phyloP scores from a whole-genome alignment of 306 rosid species.

The Trifolium subterraneum region DNA sequence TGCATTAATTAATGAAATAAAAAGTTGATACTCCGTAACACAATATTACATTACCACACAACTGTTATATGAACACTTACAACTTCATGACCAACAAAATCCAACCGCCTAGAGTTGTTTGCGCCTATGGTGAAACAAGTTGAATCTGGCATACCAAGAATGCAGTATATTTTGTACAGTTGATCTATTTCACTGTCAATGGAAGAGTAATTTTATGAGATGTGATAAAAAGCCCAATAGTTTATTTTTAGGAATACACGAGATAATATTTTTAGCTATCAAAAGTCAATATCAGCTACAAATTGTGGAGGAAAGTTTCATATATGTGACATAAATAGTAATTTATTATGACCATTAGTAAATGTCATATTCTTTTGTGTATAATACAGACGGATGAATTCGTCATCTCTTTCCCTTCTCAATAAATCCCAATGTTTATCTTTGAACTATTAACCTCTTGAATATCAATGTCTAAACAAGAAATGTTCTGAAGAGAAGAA shows the following conservation, averaged over 20 bases:
- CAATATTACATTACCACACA: constrained; percentile 24
- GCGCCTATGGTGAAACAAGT: constrained; percentile 61
- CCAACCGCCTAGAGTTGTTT: constrained; percentile 58
- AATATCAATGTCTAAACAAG: too few species aligned
- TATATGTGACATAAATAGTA: neutral
- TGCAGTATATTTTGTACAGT: constrained; percentile 71
- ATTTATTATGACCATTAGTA: too few species aligned
- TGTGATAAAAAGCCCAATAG: constrained; percentile 26
- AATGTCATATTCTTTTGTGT: too few species aligned
- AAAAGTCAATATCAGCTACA: neutral
- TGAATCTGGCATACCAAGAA: constrained; percentile 78
- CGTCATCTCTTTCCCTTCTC: too few species aligned
- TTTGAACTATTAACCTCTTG: too few species aligned
- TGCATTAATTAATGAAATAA: constrained; percentile 18
- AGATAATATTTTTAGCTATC: constrained; percentile 10
- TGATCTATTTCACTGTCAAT: constrained; percentile 85
- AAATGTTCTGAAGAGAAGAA: too few species aligned
- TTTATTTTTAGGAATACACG: constrained; percentile 11
- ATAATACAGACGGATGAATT: too few species aligned
- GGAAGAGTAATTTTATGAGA: constrained; percentile 40
- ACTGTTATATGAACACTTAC: constrained; percentile 51
- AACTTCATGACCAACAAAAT: constrained; percentile 59
- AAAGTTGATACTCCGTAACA: constrained; percentile 7
- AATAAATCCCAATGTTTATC: too few species aligned
- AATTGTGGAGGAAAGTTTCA: neutral